Base-by-base conservation (phyloP, 1,284 basidiomycete genomes). In the Grifola frondosa region DNA sequence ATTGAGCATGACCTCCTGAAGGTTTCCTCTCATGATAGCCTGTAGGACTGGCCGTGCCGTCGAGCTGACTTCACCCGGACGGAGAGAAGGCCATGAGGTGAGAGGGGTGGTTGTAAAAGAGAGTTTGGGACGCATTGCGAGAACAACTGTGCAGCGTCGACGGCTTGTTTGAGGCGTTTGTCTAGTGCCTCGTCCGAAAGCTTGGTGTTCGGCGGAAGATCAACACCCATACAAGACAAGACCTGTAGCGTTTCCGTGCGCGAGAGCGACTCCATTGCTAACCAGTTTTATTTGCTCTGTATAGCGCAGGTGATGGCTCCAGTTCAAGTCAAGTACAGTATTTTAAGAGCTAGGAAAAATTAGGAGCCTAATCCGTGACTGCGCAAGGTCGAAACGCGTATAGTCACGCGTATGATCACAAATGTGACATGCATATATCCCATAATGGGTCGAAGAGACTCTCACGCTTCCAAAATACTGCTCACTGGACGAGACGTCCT, bases 171-270 rank as follows among this genome's bases (percentile, higher is more conserved):
- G 5, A 65, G 54, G 4, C 60, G 56, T 39, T 60, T 61, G 23
- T 62, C 54, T 17, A 64, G 49, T 10, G 50, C 49, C 3, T 55
- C 52, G 39, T 60, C 58, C 3, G 54, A 35, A 19, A 64, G 54
- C 22, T 58, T 61, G 4, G 60, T 61, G 20, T 46, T 45, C 9
- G 48, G 39, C 0, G 62, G 63, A 2, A 65, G 34, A 12, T 61
- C 59, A 17, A 64, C 32, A 7, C 58, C 61, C 50, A 62, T 56
- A 2, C 49, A 52, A 2, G 46, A 13, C 19, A 58, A 41, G 4
- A 46, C 22, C 4, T 36, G 25, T 10, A 54, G 32, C 3, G 28
- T 42, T 31, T 54, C 55, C 17, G 29, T 10, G 10, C 52, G 47
- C 4, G 47, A 42, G 13, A 57, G 41, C 5, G 42, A 35, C 16